These are phyloP conservation scores for Penicillium cinerascens DNA, from an alignment of 495 filamentous ascomycete genomes.

Conservation along the genomic window DNA sequence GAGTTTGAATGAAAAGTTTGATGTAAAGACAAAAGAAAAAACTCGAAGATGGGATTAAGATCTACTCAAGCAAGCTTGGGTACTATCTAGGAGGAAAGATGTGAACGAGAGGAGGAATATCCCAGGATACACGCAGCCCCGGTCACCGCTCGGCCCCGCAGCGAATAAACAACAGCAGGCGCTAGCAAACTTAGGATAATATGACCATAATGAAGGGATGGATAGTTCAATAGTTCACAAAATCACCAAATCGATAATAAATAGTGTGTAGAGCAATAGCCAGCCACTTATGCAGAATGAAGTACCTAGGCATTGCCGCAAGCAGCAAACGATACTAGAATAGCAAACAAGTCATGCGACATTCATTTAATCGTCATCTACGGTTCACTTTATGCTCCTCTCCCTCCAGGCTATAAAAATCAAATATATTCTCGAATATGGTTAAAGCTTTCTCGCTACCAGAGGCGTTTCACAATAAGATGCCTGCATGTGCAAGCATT, in stretches of 20 bases:
- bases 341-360: not conserved
- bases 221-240: not conserved
- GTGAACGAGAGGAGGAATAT: constrained; percentile 4
- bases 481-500: too few relatives aligned
- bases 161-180: not conserved
- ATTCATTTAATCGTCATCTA: not conserved
- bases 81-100: not conserved
- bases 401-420: not conserved
- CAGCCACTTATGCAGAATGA: not conserved
- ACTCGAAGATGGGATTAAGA: constrained; percentile 1
- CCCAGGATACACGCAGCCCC: not conserved
- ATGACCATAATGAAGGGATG: not conserved
- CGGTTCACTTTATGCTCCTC: not conserved
- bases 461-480: not conserved
- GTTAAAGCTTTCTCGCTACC: not conserved
- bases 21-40: not conserved
- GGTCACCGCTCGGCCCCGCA: constrained; percentile 24
- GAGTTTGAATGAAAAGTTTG: not conserved
- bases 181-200: not conserved
- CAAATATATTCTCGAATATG: not conserved
- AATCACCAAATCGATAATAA: not conserved
- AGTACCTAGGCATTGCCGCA: not conserved
- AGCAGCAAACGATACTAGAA: not conserved
- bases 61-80: constrained; percentile 1
- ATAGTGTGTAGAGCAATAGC: not conserved